phyloP scores from a whole-genome alignment of 129 eudicot species.

The Calendula officinalis region DNA sequence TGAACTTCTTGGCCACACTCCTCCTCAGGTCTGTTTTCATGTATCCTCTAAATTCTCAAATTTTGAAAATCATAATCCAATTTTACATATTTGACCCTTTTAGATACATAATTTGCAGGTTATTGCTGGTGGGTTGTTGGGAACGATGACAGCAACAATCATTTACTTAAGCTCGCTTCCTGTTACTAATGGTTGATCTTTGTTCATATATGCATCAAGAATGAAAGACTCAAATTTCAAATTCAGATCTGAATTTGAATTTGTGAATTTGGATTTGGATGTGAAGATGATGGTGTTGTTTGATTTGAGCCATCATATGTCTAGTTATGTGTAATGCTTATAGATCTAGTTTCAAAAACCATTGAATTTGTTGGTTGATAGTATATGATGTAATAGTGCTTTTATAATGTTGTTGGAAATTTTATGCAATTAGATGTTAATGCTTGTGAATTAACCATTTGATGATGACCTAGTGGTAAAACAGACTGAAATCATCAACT shows the following conservation, averaged over 20 bases:
- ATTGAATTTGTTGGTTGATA: slow-evolving; percentile 31
- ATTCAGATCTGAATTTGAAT: slow-evolving; percentile 10
- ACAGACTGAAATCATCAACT: too few species aligned
- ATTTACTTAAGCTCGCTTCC: slow-evolving; percentile 36
- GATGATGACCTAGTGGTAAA: too few species aligned
- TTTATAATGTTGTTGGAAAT: slow-evolving; percentile 12
- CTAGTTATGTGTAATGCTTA: slow-evolving; percentile 20
- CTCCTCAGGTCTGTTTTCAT: slow-evolving; percentile 68
- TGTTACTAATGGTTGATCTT: slow-evolving; percentile 25
- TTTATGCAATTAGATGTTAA: slow-evolving; percentile 13
- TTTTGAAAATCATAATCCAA: neutral
- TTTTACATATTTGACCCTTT: neutral
- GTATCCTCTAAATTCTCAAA: neutral
- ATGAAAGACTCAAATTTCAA: neutral
- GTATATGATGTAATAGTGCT: slow-evolving; percentile 9
- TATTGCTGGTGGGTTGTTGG: slow-evolving; percentile 62
- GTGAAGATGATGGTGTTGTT: slow-evolving; percentile 12
- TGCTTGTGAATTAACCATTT: neutral
- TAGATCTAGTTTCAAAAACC: slow-evolving; percentile 12
- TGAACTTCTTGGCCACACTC: slow-evolving; percentile 98
- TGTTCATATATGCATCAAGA: slow-evolving; percentile 3
- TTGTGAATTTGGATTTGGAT: neutral
- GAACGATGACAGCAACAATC: slow-evolving; percentile 46
- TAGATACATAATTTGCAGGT: slow-evolving; percentile 41
- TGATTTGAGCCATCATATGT: neutral